Conservation (phyloP, 1,139 yeast genomes). For the Candida tetrigidarum region DNA sequence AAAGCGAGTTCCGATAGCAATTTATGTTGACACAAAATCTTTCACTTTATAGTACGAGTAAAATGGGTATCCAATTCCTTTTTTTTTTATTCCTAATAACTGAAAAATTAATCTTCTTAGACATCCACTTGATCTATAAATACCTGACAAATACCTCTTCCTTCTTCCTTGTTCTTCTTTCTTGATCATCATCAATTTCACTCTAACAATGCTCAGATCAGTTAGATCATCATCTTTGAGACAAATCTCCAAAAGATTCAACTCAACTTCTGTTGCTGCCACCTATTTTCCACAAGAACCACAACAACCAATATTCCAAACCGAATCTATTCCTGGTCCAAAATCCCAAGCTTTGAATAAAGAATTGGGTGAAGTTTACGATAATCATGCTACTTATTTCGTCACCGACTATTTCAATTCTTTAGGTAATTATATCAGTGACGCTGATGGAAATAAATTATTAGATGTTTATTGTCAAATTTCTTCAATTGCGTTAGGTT, state of each 20-base stretch:
- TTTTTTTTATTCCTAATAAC: too few species aligned
- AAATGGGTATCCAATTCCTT: slow-evolving; percentile 3
- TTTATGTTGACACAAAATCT: slow-evolving; percentile 2
- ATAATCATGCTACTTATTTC: slow-evolving; percentile 70
- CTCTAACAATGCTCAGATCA: slow-evolving; percentile 14
- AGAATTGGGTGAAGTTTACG: slow-evolving; percentile 59
- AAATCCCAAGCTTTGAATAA: slow-evolving; percentile 48
- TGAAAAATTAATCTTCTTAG: too few species aligned
- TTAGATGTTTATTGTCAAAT: slow-evolving; percentile 75
- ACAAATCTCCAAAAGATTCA: slow-evolving; percentile 12
- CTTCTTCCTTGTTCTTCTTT: slow-evolving; percentile 1
- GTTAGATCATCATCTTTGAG: slow-evolving; percentile 6
- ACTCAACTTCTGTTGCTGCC: slow-evolving; percentile 19
- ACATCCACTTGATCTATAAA: too few species aligned
- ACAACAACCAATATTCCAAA: slow-evolving; percentile 47
- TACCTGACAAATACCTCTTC: too few species aligned
- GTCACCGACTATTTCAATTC: slow-evolving; percentile 69
- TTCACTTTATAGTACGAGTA: background rate
- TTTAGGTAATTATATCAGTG: slow-evolving; percentile 70
- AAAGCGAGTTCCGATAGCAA: slow-evolving; percentile 13
- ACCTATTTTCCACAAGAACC: slow-evolving; percentile 58
- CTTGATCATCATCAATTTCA: slow-evolving; percentile 1
- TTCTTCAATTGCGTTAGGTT: slow-evolving; percentile 75
- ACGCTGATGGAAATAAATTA: slow-evolving; percentile 68
- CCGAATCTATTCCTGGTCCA: slow-evolving; percentile 65